Percentiles rank a stretch among this genome's conserved stretches.
These are phyloP conservation scores for Nannochloropsis oceanica DNA, from an alignment of 108 stramenopile species.

Conservation along the genomic window DNA sequence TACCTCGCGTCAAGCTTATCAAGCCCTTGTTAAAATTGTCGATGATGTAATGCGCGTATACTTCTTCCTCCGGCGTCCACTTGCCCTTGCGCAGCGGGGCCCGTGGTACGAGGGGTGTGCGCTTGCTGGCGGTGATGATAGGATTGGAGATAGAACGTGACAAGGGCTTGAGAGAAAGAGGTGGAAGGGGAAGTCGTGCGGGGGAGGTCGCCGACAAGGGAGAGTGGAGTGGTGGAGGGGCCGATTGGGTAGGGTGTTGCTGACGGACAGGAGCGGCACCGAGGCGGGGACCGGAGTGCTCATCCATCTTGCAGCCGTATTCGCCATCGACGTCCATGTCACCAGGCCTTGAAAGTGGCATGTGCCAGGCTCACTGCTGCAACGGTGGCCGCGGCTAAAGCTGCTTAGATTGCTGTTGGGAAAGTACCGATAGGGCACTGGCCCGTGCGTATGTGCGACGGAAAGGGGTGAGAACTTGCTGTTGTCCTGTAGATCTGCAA, in stretches of 20 bases:
- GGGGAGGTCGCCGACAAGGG: background rate
- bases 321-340: background rate
- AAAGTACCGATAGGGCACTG: too few species aligned
- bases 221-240: background rate
- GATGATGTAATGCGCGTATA: conserved; percentile 34
- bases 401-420: too few species aligned
- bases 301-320: background rate
- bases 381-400: too few species aligned
- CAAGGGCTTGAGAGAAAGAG: background rate
- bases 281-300: background rate
- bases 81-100: conserved; percentile 34
- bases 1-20: conserved; percentile 4
- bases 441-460: too few species aligned
- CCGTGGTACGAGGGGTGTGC: conserved; percentile 4
- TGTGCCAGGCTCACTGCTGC: too few species aligned
- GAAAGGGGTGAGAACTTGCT: too few species aligned
- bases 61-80: conserved; percentile 41
- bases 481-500: too few species aligned
- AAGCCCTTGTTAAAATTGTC: conserved; percentile 32
- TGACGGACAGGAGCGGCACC: too few species aligned
- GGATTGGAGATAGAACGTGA: background rate
- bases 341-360: too few species aligned
- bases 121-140: background rate
- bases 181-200: background rate
- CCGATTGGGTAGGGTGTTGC: too few species aligned